phyloP scores from a whole-genome alignment of 2,329 filamentous ascomycete genomes.

The Ceratocystis ficicola region DNA sequence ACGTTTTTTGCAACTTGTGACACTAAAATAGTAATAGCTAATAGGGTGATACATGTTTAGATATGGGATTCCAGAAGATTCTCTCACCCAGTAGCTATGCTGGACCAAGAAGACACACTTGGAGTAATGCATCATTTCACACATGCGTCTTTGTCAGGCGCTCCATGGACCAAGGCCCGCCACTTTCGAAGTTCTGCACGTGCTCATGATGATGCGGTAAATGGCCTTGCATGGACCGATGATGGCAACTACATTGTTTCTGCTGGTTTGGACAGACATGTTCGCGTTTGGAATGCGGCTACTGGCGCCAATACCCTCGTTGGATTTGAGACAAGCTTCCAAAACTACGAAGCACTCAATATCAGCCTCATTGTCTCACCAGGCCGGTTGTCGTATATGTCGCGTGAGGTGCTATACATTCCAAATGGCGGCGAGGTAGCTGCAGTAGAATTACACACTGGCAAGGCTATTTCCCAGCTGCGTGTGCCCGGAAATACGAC shows the following conservation, averaged over 20 bases:
- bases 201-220: slow-evolving; percentile 73
- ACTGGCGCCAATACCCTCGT: slow-evolving; percentile 78
- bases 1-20: not conserved
- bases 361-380: slow-evolving; percentile 54
- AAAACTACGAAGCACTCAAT: slow-evolving; percentile 55
- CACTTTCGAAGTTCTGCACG: slow-evolving; percentile 41
- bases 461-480: slow-evolving; percentile 57
- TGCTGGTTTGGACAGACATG: slow-evolving; percentile 68
- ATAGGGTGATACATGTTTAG: slow-evolving; percentile 31
- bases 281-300: slow-evolving; percentile 75
- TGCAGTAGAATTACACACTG: slow-evolving; percentile 66
- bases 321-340: slow-evolving; percentile 72
- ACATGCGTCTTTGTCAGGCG: slow-evolving; percentile 28
- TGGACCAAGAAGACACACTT: slow-evolving; percentile 74
- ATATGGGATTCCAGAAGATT: slow-evolving; percentile 81
- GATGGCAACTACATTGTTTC: slow-evolving; percentile 66
- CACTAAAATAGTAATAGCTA: not conserved
- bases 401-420: slow-evolving; percentile 61
- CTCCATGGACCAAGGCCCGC: slow-evolving; percentile 27
- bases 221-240: slow-evolving; percentile 73
- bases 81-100: slow-evolving; percentile 58
- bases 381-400: slow-evolving; percentile 40
- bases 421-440: slow-evolving; percentile 73
- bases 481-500: slow-evolving; percentile 38
- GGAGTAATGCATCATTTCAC: slow-evolving; percentile 44